Percentiles rank a stretch among this genome's conserved stretches.
These are phyloP conservation scores for Russula dissimulans DNA, from an alignment of 768 basidiomycete genomes.

Conservation along the genomic window DNA sequence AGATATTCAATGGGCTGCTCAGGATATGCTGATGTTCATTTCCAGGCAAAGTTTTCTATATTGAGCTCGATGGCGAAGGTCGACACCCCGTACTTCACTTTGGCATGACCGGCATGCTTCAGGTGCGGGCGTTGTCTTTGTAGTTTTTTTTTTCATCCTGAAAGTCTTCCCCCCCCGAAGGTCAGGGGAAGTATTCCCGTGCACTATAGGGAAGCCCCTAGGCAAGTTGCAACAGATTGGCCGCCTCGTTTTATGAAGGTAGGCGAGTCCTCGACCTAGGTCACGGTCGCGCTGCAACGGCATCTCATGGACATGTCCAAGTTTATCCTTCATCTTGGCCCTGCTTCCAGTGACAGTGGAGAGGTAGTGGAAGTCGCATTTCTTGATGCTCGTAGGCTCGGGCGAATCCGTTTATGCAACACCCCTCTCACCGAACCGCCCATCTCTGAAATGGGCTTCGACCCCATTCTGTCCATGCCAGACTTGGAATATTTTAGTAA, in stretches of 20 bases:
- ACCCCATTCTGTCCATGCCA: conserved; percentile 66
- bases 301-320: conserved; percentile 21
- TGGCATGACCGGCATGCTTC: conserved; percentile 82
- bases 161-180: conserved; percentile 24
- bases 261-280: neutral
- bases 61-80: conserved; percentile 53
- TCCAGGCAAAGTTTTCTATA: conserved; percentile 56
- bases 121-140: conserved; percentile 30
- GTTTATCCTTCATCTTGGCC: conserved; percentile 52
- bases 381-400: conserved; percentile 61
- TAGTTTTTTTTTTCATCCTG: neutral
- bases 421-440: conserved; percentile 56
- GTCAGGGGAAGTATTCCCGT: conserved; percentile 41
- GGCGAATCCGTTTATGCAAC: conserved; percentile 53
- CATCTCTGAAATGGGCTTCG: conserved; percentile 65
- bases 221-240: conserved; percentile 40
- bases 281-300: neutral
- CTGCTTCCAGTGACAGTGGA: conserved; percentile 21
- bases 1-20: neutral
- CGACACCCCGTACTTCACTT: conserved; percentile 66
- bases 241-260: conserved; percentile 64
- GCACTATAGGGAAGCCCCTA: conserved; percentile 41
- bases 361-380: conserved; percentile 51
- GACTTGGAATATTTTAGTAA: conserved; percentile 40
- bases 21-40: neutral